Percentiles rank a stretch among this genome's conserved stretches.
Conservation (phyloP, 176 grass and related monocot genomes). For the Avena insularis region DNA sequence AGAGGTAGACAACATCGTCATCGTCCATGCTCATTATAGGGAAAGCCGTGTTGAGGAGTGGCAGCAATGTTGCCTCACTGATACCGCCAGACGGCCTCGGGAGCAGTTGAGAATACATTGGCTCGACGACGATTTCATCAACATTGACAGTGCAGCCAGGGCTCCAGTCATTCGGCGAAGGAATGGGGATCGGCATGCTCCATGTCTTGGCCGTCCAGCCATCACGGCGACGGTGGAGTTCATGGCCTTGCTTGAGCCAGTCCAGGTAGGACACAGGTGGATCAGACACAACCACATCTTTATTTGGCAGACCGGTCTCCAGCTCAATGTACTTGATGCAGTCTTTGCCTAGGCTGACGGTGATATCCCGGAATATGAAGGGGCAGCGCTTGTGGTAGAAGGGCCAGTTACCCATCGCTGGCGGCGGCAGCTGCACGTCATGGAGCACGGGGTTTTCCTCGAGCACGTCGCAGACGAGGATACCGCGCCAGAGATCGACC, state of each 20-base stretch:
- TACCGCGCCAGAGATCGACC: neutral
- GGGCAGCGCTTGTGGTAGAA: neutral
- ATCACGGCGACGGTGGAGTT: too few relatives aligned
- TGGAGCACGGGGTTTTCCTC: neutral
- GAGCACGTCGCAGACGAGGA: neutral
- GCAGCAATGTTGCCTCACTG: neutral
- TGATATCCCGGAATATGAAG: neutral
- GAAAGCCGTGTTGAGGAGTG: neutral
- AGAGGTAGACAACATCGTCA: too few relatives aligned
- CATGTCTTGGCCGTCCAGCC: constrained; percentile 11
- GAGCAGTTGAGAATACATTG: neutral
- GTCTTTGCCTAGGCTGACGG: neutral
- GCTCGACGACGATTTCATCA: neutral
- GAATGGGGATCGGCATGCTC: constrained; percentile 9
- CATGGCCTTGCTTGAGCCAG: neutral
- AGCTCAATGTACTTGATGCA: neutral
- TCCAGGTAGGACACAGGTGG: neutral
- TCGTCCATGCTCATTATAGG: too few relatives aligned
- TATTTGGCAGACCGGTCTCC: neutral
- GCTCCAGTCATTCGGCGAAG: neutral
- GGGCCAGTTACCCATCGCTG: neutral
- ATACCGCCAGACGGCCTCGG: neutral
- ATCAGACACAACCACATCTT: neutral
- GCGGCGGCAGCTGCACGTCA: neutral
- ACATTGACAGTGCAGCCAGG: neutral